Conservation (phyloP, 495 filamentous ascomycete species). For the Daldinia vernicosa region DNA sequence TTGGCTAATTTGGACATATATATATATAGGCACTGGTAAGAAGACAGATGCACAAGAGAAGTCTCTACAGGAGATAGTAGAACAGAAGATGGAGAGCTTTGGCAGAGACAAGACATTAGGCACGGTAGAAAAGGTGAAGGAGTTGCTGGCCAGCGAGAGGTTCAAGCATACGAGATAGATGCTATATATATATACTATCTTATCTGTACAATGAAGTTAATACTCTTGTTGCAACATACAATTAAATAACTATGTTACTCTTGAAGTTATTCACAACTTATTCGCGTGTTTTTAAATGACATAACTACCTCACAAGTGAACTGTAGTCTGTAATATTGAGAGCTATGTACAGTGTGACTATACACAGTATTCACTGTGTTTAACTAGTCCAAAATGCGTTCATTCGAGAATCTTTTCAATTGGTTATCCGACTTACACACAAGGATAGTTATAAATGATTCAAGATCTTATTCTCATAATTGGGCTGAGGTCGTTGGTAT, state of each 20-base stretch:
- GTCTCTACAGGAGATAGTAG: conserved; percentile 67
- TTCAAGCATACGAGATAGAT: conserved; percentile 47
- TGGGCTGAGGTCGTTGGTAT: neutral
- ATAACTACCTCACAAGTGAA: neutral
- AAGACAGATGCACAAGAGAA: conserved; percentile 68
- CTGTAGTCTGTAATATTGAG: neutral
- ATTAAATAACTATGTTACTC: neutral
- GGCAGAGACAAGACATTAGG: conserved; percentile 63
- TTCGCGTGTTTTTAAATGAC: neutral
- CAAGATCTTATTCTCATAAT: neutral
- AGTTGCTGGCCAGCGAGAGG: conserved; percentile 62
- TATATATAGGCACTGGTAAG: conserved; percentile 67
- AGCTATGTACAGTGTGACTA: neutral
- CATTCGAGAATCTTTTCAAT: conserved; percentile 34
- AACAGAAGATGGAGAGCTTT: conserved; percentile 70
- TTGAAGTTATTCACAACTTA: neutral
- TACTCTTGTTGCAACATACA: conserved; percentile 11
- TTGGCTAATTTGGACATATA: conserved; percentile 48
- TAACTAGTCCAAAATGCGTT: conserved; percentile 19
- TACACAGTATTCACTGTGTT: neutral
- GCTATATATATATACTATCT: conserved; percentile 12
- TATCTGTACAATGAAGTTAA: conserved; percentile 19
- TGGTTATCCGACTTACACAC: conserved; percentile 16
- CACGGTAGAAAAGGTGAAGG: conserved; percentile 62
- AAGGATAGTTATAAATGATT: neutral